phyloP scores from a whole-genome alignment of 768 basidiomycete genomes.

The Cyclocybe cylindracea region DNA sequence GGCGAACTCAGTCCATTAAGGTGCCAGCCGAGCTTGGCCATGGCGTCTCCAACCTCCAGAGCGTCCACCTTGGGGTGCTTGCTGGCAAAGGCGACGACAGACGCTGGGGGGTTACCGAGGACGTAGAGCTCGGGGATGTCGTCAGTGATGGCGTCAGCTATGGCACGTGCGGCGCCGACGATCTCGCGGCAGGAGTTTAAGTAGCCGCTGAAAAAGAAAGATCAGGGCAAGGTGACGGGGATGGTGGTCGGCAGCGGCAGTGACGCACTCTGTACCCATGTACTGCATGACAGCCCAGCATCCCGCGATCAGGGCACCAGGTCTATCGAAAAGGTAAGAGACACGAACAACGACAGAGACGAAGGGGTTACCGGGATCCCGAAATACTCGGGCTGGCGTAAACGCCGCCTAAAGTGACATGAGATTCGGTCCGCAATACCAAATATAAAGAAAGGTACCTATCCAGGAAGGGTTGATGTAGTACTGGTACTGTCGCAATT shows the following conservation, averaged over 20 bases:
- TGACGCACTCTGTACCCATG: constrained; percentile 79
- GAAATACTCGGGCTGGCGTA: constrained; percentile 90
- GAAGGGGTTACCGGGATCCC: constrained; percentile 72
- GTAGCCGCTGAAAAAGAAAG: constrained; percentile 66
- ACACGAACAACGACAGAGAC: not conserved
- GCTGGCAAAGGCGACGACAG: constrained; percentile 87
- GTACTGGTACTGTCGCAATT: constrained; percentile 82
- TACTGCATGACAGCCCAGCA: constrained; percentile 97
- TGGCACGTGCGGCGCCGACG: constrained; percentile 69
- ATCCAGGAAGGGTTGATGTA: constrained; percentile 83
- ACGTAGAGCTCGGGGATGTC: constrained; percentile 85
- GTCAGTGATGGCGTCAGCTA: constrained; percentile 63
- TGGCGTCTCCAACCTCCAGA: constrained; percentile 88
- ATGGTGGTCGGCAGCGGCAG: not conserved
- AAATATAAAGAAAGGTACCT: constrained; percentile 39
- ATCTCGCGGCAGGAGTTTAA: constrained; percentile 82
- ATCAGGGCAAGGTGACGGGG: not conserved
- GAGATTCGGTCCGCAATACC: not conserved
- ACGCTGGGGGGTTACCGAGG: constrained; percentile 86
- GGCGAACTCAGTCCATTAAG: constrained; percentile 82
- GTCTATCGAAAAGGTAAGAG: constrained; percentile 43
- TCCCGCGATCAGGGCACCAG: constrained; percentile 91
- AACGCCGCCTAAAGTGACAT: constrained; percentile 61
- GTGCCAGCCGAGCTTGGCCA: constrained; percentile 89
- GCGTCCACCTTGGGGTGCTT: constrained; percentile 63